Evolutionary conservation across 2,329 filamentous ascomycete species (phyloP), one percentile per base, ranked within the genome.

Genomic region (Ophioceras dolichostomum): DNA sequence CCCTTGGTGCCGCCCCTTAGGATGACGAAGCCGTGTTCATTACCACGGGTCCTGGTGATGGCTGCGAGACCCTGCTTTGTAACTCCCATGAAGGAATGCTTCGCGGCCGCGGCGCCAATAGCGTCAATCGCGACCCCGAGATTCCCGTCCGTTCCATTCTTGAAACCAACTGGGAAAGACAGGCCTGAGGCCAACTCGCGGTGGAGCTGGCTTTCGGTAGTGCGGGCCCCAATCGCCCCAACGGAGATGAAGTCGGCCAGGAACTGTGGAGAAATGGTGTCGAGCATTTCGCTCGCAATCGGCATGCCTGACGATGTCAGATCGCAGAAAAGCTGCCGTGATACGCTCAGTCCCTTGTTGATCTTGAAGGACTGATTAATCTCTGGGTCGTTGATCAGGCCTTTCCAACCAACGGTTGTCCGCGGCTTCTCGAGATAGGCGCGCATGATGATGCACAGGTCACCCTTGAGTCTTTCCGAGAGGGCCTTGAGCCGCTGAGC

Each of bases 291-390:
- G 57, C 80, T 89, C 31, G 91, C 91, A 51, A 98, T 79, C 21
- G 91, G 91, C 84, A 98, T 94, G 53, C 91, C 91, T 65, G 79
- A 83, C 57, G 76, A 70, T 0, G 89, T 96, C 49, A 98, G 68
- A 57, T 96, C 87, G 44, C 93, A 80, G 61, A 95, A 96, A 56
- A 98, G 73, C 61, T 96, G 80, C 48, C 91, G 75, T 39, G 86
- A 84, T 39, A 87, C 68, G 36, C 84, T 78, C 53, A 98, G 64
- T 16, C 91, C 91, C 70, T 96, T 96, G 72, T 96, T 96, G 67
- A 98, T 96, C 65, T 95, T 79, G 81, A 94, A 96, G 61, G 83
- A 91, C 59, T 94, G 89, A 61, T 96, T 88, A 55, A 98, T 94
- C 54, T 96, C 89, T 2, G 91, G 91, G 62, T 98, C 91, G 59